Evolutionary conservation across 306 rosid genomes (phyloP), one percentile per base, ranked within the genome.

Genomic region (Leucaena leucocephala): DNA sequence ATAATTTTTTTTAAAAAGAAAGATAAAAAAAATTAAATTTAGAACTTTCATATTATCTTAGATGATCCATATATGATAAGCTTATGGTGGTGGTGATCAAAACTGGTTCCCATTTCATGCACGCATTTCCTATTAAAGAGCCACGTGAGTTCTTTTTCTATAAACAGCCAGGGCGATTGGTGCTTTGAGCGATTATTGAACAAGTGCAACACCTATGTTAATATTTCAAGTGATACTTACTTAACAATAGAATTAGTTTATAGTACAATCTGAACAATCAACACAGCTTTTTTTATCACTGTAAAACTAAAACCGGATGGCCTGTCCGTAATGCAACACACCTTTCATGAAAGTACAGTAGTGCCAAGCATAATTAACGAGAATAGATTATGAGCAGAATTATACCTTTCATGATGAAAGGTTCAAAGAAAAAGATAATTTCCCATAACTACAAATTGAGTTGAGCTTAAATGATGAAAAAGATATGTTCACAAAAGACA

Each of bases 401-500:
- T 21, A 61, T 12, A 55, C 19, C 57, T 68, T 57, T 43, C 14
- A 61, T 45, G 48, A 61, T 45, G 48, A 12, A 45, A 35, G 72
- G 13, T 57, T 58, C 57, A 4, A 43, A 8, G 62, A 57, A 57
- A 4, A 43, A 8, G 62, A 57, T 44, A 6, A 44, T 57, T 61
- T 78, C 50, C 50, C 76, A 65, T 43, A 57, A 27, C 19, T 5
- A 43, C 61, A 34, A 54, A 66, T 0, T 54, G 19, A 67, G 39
- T 2, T 22, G 74, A 34, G 44, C 69, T 78, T 69, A 59, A 39
- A 27, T 27, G 57, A 69, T 27, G 64, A 38, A 36, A 67, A 61
- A 54, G 7, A 66, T 9, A 68, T 54, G 4, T 13, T 2, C 2
- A 46, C 17, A 22, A 54, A 27, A 35, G 39, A 19, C 80, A 11